These are phyloP conservation scores for Carex myosuroides DNA, from an alignment of 176 grass and related monocot species.

Conservation along the genomic window DNA sequence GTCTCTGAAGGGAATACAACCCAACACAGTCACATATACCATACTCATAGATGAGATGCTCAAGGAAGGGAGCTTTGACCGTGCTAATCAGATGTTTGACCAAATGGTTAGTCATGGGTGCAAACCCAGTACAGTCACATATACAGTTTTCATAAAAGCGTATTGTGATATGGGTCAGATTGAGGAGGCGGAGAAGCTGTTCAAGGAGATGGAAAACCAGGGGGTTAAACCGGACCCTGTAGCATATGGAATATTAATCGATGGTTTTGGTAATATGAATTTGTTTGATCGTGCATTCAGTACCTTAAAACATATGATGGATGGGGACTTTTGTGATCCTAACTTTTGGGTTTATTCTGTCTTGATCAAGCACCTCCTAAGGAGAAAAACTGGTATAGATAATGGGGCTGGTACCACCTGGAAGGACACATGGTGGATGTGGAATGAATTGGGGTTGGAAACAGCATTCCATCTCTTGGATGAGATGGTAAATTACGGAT, in stretches of 20 bases:
- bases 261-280: constrained; percentile 56
- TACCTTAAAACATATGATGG: constrained; percentile 67
- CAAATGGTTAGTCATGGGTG: constrained; percentile 51
- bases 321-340: constrained; percentile 52
- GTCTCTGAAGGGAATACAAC: constrained; percentile 41
- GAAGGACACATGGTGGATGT: constrained; percentile 41
- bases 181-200: constrained; percentile 52
- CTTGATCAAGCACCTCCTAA: constrained; percentile 66
- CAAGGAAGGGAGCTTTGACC: constrained; percentile 51
- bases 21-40: constrained; percentile 61
- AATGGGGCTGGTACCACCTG: not conserved
- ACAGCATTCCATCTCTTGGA: constrained; percentile 49
- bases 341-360: constrained; percentile 54
- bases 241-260: constrained; percentile 62
- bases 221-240: constrained; percentile 56
- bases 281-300: constrained; percentile 52
- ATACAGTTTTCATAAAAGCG: constrained; percentile 65
- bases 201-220: constrained; percentile 56
- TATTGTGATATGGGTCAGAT: constrained; percentile 55
- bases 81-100: constrained; percentile 53
- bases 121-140: constrained; percentile 59
- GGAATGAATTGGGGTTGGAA: constrained; percentile 52
- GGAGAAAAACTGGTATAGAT: constrained; percentile 29
- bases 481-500: constrained; percentile 54
- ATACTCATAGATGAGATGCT: constrained; percentile 75